A percentile compares a stretch with the other conserved stretches of the same genome.
phyloP scores from a whole-genome alignment of 1,139 yeast genomes.

The Citeromyces hawaiiensis region DNA sequence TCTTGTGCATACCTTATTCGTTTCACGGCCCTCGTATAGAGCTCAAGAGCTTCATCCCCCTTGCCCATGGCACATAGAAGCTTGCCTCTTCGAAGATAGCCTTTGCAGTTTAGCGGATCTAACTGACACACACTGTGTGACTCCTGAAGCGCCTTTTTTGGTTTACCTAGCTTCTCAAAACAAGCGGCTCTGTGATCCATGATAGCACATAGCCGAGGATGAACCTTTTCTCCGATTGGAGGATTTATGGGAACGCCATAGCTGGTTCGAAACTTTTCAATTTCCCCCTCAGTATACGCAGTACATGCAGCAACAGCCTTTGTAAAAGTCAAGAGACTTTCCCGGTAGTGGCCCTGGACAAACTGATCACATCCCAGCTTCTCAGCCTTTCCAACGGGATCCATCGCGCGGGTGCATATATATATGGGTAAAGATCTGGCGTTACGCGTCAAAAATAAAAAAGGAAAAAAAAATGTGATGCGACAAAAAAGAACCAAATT shows the following conservation, averaged over 20 bases:
- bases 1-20: constrained; percentile 10
- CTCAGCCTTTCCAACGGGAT: neutral
- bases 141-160: constrained; percentile 29
- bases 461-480: too few species aligned
- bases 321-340: neutral
- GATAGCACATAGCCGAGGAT: constrained; percentile 7
- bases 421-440: neutral
- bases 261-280: neutral
- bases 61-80: constrained; percentile 19
- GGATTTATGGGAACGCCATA: neutral
- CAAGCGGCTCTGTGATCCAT: constrained; percentile 42
- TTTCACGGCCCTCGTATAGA: constrained; percentile 24
- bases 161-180: constrained; percentile 31
- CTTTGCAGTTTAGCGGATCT: constrained; percentile 47
- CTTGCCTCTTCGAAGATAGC: constrained; percentile 43
- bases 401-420: neutral
- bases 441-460: neutral
- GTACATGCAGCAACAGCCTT: neutral
- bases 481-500: too few species aligned
- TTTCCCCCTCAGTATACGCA: neutral
- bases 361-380: neutral
- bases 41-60: constrained; percentile 27
- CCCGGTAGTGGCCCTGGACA: neutral
- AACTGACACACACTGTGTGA: constrained; percentile 25
- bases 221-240: neutral